Percentiles rank a stretch among this genome's conserved stretches.
These are phyloP conservation scores for sorghum (Sorghum bicolor) DNA, from an alignment of 176 grass and related monocot genomes.

Conservation along the genomic window DNA sequence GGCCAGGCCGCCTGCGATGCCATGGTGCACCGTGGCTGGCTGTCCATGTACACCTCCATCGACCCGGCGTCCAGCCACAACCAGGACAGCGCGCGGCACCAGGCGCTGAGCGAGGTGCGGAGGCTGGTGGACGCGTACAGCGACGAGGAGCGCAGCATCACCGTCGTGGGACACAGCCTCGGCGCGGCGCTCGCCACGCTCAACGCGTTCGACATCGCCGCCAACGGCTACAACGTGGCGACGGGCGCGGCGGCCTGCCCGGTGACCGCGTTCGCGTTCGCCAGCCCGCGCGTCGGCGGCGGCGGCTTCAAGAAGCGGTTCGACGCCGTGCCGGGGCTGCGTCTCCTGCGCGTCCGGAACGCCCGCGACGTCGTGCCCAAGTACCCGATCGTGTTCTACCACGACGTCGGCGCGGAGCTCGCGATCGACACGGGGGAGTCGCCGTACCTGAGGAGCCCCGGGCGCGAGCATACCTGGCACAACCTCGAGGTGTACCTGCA, in stretches of 20 bases:
- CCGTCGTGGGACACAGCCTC: conserved; percentile 73
- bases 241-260: neutral
- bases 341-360: conserved; percentile 57
- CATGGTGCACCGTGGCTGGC: conserved; percentile 65
- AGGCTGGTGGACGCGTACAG: conserved; percentile 50
- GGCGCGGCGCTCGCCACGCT: conserved; percentile 65
- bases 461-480: conserved; percentile 39
- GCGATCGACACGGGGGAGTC: conserved; percentile 46
- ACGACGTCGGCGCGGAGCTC: conserved; percentile 56
- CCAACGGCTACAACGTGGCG: conserved; percentile 38
- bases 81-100: conserved; percentile 48
- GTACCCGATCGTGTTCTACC: conserved; percentile 46
- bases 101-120: conserved; percentile 60
- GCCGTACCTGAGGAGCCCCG: conserved; percentile 46
- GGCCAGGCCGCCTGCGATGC: neutral
- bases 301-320: conserved; percentile 44
- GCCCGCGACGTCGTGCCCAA: conserved; percentile 42
- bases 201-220: conserved; percentile 68
- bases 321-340: neutral
- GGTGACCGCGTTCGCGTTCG: conserved; percentile 57
- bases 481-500: conserved; percentile 70
- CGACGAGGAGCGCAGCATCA: conserved; percentile 80
- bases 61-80: conserved; percentile 50
- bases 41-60: conserved; percentile 66
- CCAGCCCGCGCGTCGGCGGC: conserved; percentile 59